Evolutionary conservation across 495 filamentous ascomycete genomes (phyloP).

Genomic region (Aspergillus avenaceus): DNA sequence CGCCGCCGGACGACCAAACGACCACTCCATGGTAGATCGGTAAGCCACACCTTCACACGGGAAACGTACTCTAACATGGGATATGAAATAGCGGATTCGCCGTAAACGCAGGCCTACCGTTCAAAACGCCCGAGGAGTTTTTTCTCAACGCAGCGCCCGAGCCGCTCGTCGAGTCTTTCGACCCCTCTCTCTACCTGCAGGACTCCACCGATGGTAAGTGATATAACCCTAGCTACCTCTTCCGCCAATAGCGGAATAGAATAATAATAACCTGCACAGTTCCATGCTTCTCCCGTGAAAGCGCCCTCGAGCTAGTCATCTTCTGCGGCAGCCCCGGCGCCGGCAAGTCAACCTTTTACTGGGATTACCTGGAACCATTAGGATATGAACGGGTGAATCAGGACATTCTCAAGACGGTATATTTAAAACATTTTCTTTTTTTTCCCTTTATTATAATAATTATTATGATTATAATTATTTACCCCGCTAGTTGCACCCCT

Average conservation of each 20-base stretch:
- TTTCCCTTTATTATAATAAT: too few relatives aligned
- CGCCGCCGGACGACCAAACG: constrained; percentile 63
- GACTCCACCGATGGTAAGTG: constrained; percentile 32
- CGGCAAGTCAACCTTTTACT: constrained; percentile 90
- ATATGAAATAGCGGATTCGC: constrained; percentile 58
- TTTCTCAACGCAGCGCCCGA: constrained; percentile 65
- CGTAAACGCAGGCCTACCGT: constrained; percentile 72
- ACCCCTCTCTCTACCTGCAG: constrained; percentile 53
- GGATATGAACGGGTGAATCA: constrained; percentile 87
- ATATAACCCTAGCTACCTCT: neutral
- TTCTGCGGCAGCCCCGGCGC: constrained; percentile 85
- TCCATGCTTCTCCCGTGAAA: constrained; percentile 54
- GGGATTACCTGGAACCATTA: constrained; percentile 70
- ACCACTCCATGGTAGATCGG: constrained; percentile 80
- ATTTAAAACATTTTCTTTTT: constrained; percentile 22
- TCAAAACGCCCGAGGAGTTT: constrained; percentile 86
- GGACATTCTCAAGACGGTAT: constrained; percentile 78
- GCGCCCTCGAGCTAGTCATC: constrained; percentile 70
- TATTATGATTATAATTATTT: too few relatives aligned
- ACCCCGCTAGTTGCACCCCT: too few relatives aligned
- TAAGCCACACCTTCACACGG: constrained; percentile 18
- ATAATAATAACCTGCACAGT: constrained; percentile 3
- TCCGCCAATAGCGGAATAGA: too few relatives aligned
- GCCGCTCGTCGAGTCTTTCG: constrained; percentile 63
- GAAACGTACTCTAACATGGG: constrained; percentile 1